phyloP scores from a whole-genome alignment of 495 filamentous ascomycete species.

The Aspergillus kassunensis region DNA sequence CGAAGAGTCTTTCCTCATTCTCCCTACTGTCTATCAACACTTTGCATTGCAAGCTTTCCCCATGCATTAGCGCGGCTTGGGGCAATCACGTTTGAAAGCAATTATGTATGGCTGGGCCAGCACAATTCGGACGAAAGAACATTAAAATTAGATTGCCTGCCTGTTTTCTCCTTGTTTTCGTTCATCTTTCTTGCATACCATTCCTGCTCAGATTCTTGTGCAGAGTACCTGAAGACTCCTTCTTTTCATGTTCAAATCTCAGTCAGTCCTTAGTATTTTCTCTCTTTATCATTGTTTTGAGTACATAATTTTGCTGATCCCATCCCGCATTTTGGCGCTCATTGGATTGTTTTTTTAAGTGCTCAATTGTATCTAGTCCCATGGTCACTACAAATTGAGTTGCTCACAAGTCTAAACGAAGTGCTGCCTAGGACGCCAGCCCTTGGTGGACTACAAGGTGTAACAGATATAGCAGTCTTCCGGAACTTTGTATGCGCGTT shows the following conservation, averaged over 20 bases:
- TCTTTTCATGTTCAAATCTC: neutral
- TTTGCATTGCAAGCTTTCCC: neutral
- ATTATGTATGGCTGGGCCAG: neutral
- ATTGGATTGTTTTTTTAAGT: neutral
- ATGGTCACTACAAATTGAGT: no score
- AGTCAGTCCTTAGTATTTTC: neutral
- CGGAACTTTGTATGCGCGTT: no score
- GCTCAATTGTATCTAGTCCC: no score
- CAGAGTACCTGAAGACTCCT: neutral
- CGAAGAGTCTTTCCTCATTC: neutral
- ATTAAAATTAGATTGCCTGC: neutral
- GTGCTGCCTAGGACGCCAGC: no score
- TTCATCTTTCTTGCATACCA: neutral
- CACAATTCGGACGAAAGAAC: neutral
- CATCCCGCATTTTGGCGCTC: no score
- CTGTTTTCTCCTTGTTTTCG: neutral
- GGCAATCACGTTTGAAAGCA: neutral
- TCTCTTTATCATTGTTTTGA: neutral
- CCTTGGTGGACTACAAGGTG: no score
- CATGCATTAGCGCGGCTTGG: slow-evolving; percentile 1
- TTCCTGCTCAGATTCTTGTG: neutral
- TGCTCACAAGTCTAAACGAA: no score
- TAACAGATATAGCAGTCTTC: no score
- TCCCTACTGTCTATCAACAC: neutral
- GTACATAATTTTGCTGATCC: no score